Base-by-base conservation (phyloP, 2,329 filamentous ascomycete genomes). In the Coniella lustricola region DNA sequence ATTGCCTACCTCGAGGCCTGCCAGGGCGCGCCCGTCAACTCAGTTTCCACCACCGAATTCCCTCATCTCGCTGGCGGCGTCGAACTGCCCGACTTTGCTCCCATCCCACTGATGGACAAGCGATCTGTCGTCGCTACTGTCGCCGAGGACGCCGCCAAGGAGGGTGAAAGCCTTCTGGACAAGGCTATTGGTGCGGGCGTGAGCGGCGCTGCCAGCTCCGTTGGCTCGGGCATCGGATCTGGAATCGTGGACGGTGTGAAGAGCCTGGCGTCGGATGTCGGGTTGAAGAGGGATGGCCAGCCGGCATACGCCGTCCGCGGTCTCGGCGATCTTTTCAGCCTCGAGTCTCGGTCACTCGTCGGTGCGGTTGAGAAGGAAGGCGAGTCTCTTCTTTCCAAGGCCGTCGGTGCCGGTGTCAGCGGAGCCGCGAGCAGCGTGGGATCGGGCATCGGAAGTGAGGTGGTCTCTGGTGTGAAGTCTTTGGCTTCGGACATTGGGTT, bases 1-100 rank as follows among this genome's bases (percentile, higher is more conserved):
- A 36, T 44, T 10, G 32, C 42, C 33, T 44, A 44, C 32, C 42
- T 44, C 13, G 42, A 44, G 32, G 22, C 42, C 16, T 32, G 18
- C 33, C 42, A 36, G 42, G 32, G 18, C 10, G 42, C 32, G 8
- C 42, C 42, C 16, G 20, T 44, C 20, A 3, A 25, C 5, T 17
- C 42, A 12, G 13, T 40, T 21, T 12, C 14, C 22, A 12, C 20
- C 20, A 9, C 2, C 37, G 37, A 40, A 3, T 2, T 3, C 38
- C n/a, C 14, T n/a, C 4, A 16, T 2, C 17, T 18, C 18, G 21
- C 4, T 5, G 16, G n/a, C 13, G 20, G 5, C 13, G 13, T 39
- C 37, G 13, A 13, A 18, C 9, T 10, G 7, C 16, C 16, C 17
- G 35, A 21, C 32, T n/a, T 34, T n/a, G 7, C 7, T n/a, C 5